Base-by-base conservation (phyloP, 2,329 filamentous ascomycete species). In the Mycosphaerella sp. region DNA sequence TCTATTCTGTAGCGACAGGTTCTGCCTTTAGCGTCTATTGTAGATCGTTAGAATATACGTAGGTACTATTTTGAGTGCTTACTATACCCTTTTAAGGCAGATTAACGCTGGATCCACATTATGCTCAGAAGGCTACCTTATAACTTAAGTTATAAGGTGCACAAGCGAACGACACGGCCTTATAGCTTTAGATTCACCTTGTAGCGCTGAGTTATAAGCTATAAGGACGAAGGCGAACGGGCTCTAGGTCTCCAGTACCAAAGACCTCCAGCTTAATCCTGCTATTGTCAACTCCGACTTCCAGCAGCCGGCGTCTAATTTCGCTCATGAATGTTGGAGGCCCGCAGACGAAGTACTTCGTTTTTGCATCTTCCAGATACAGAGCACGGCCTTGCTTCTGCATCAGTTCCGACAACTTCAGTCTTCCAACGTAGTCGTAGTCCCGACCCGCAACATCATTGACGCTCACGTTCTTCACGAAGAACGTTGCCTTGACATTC, bases 341-440 rank as follows among this genome's bases (percentile, higher is more conserved):
- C 0, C 86, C 87, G 62, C 87, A 90, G 47, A 87, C 70, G 60
- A 79, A 89, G 66, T 89, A 90, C 62, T 82, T 73, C 0, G 86
- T 75, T 39, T 69, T 69, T 0, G 67, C 44, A 59, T 84, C 71
- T 16, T 73, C 70, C 1, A 83, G 64, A 58, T 76, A 79, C n/a
- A 90, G 69, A 41, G 79, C 72, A 0, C 69, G 62, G 7, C 78
- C 71, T 18, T 68, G 65, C 32, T 41, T 56, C 49, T 73, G 75
- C 28, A 71, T 67, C n/a, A 89, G 65, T 51, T 81, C 74, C 13
- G 87, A 68, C 3, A 59, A 12, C n/a, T 40, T 45, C 42, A 62
- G 30, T 6, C 79, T 74, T 3, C 84, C 80, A 7, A 71, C 68
- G 59, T 80, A 73, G 51, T 84, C 70, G 65, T 83, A 87, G 58